Base-by-base conservation (phyloP, 2,329 filamentous ascomycete genomes). In the Colletotrichum eleusines region DNA sequence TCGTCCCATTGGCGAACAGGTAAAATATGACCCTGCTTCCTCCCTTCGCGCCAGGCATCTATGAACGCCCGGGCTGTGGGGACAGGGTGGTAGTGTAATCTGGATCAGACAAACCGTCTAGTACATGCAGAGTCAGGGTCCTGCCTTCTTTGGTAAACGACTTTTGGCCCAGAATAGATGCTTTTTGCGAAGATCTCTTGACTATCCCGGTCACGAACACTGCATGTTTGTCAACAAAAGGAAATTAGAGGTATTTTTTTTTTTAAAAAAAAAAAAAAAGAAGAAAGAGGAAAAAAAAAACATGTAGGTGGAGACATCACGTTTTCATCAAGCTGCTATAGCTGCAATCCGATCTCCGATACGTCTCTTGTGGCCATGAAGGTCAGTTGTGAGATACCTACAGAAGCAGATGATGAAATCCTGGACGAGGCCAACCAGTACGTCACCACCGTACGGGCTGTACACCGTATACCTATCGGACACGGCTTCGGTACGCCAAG, bases 61-160 rank as follows among this genome's bases (percentile, higher is more conserved):
- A 26, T 71, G n/a, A n/a, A n/a, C 58, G 31, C 44, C 59, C 44
- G 59, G 63, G 26, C 18, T 60, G 69, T 63, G 69, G 69, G 61
- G 57, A 26, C 20, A 20, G 44, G 20, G 44, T 58, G 57, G 57
- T 28, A 31, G 20, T 33, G n/a, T n/a, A n/a, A n/a, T 7, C 28
- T 31, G 53, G 59, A 28, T 46, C 12, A 38, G 44, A 48, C 35
- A 23, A 63, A 63, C 58, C 46, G 58, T 59, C 64, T 38, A 63
- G 58, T 31, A 63, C 44, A 71, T 66, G 64, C 60, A 54, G 51
- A 48, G 42, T 54, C 64, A 63, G 68, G 68, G 68, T 71, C 64
- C 44, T 68, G 51, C 68, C 69, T 68, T 31, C 44, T 68, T 69
- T 11, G 59, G 51, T 40, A 16, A 46, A 59, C 18, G 44, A 20